Conservation (phyloP, 139 green algal genomes). For the Spirogloea muscicola region DNA sequence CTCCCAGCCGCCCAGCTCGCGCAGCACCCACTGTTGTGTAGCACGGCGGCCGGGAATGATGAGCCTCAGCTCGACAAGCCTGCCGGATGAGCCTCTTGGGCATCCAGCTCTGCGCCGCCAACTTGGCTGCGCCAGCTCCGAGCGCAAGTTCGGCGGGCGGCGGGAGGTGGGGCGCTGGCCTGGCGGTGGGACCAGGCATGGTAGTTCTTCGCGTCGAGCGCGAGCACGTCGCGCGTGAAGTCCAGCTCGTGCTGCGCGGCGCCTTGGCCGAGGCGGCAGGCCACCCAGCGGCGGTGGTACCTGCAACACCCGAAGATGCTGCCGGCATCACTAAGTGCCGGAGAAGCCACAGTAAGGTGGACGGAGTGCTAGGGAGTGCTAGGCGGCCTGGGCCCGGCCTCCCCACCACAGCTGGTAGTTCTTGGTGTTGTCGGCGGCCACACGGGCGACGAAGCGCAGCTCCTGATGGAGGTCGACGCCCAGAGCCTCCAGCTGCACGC, state of each 20-base stretch:
- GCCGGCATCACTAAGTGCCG: no score
- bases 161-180: no score
- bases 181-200: slow-evolving; percentile 49
- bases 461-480: slow-evolving; percentile 13
- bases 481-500: slow-evolving; percentile 18
- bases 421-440: slow-evolving; percentile 41
- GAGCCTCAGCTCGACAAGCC: no score
- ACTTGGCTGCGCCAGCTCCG: no score
- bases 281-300: slow-evolving; percentile 33
- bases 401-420: slow-evolving; percentile 51
- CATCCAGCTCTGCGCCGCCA: no score
- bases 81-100: no score
- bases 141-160: no score
- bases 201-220: slow-evolving; percentile 48
- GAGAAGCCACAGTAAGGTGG: no score
- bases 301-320: no score
- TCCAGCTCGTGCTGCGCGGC: slow-evolving; percentile 12
- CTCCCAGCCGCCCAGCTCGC: slow-evolving; percentile 47
- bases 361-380: no score
- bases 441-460: slow-evolving; percentile 14
- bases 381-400: no score
- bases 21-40: slow-evolving; percentile 52
- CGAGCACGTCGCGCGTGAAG: slow-evolving; percentile 21
- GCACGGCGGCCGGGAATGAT: no score
- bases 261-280: neutral